Percentiles rank a stretch among this genome's conserved stretches.
phyloP scores from a whole-genome alignment of 768 basidiomycete species.

The Chalciporus pseudorubinellus region DNA sequence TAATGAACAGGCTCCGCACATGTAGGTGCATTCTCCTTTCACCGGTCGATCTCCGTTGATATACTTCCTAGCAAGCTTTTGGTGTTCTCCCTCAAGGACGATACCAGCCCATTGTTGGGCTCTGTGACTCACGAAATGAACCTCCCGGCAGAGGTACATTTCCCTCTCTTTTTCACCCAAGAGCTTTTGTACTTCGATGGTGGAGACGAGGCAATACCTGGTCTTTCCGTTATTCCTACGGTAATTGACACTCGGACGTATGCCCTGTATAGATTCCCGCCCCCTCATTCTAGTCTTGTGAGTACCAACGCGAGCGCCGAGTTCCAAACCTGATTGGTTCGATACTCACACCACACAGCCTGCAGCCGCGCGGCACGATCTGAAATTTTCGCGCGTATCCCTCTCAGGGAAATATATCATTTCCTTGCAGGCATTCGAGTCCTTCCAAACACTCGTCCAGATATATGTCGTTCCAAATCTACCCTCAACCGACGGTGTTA shows the following conservation, averaged over 20 bases:
- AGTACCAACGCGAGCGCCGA: background rate
- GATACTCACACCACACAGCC: background rate
- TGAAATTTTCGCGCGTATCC: background rate
- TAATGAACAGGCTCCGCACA: too few relatives aligned
- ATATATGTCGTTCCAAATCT: background rate
- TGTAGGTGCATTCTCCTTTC: too few relatives aligned
- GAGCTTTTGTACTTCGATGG: background rate
- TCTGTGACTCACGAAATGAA: background rate
- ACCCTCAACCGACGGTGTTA: background rate
- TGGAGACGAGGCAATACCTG: too few relatives aligned
- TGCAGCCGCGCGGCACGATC: background rate
- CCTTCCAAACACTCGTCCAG: background rate
- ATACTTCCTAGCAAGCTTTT: background rate
- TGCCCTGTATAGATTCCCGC: background rate
- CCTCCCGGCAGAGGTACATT: background rate
- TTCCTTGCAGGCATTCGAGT: background rate
- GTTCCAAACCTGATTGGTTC: background rate
- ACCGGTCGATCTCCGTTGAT: too few relatives aligned
- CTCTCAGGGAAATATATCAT: background rate
- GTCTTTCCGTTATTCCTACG: too few relatives aligned
- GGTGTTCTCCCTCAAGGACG: background rate
- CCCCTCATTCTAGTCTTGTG: background rate
- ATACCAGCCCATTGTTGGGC: background rate
- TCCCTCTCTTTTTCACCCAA: background rate
- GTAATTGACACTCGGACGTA: too few relatives aligned